Percentiles rank a stretch among this genome's conserved stretches.
These are phyloP conservation scores for Entamoeba moshkovskii DNA, from an alignment of 208 protist species.

Conservation along the genomic window DNA sequence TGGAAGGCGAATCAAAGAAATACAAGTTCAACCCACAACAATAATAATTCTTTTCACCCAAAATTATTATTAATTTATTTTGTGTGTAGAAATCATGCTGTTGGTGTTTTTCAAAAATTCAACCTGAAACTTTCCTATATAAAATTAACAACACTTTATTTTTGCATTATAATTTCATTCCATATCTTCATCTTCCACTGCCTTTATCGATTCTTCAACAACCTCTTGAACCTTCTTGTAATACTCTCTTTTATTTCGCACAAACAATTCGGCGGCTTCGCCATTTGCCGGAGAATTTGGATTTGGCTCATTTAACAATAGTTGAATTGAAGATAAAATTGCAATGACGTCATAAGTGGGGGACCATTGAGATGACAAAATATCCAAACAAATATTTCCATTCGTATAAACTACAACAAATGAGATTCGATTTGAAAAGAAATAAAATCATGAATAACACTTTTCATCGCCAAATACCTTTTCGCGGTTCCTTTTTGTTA, in stretches of 20 bases:
- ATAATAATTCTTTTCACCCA: neutral
- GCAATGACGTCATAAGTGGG: conserved; percentile 90
- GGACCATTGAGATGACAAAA: conserved; percentile 77
- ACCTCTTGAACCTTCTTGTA: neutral
- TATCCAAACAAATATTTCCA: conserved; percentile 94
- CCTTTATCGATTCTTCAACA: neutral
- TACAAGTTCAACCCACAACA: neutral
- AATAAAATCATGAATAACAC: no score
- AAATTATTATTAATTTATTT: neutral
- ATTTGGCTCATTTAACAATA: conserved; percentile 96
- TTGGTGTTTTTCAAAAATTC: no score
- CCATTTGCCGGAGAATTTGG: conserved; percentile 92
- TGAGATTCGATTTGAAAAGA: no score
- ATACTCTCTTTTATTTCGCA: neutral
- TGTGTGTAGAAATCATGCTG: no score
- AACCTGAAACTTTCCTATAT: no score
- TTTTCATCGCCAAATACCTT: no score
- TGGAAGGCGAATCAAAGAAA: neutral
- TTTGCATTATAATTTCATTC: no score
- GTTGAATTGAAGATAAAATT: conserved; percentile 96
- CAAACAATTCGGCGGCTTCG: conserved; percentile 78
- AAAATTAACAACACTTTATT: no score
- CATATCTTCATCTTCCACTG: neutral
- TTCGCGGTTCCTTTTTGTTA: no score
- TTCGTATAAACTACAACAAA: conserved; percentile 67